phyloP scores from a whole-genome alignment of 805 yeast species.

The Zygoascus tannicola region DNA sequence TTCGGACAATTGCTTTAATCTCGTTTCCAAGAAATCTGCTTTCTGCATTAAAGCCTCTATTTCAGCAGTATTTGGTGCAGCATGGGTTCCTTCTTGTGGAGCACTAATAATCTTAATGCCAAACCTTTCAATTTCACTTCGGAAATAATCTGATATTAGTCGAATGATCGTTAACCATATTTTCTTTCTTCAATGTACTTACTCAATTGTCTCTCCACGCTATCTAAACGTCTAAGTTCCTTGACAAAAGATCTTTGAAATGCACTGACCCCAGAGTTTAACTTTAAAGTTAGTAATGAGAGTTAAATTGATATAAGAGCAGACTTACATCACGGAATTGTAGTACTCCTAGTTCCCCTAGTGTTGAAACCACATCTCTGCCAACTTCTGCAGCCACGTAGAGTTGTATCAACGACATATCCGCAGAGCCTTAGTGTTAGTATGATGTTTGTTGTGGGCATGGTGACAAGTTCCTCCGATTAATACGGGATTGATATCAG shows the following conservation, averaged over 20 bases:
- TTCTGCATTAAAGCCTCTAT: conserved; percentile 61
- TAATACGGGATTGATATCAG: too few relatives aligned
- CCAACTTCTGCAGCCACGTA: conserved; percentile 84
- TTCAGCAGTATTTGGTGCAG: conserved; percentile 39
- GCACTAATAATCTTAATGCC: conserved; percentile 21
- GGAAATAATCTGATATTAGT: conserved; percentile 18
- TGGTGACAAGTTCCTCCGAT: too few relatives aligned
- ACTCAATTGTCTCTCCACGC: conserved; percentile 69
- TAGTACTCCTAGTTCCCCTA: conserved; percentile 75
- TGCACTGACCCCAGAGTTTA: conserved; percentile 64
- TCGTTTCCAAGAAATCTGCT: conserved; percentile 57
- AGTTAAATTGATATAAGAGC: too few relatives aligned
- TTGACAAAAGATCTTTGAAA: conserved; percentile 86
- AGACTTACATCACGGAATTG: conserved; percentile 63
- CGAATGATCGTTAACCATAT: too few relatives aligned
- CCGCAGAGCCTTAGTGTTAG: conserved; percentile 65
- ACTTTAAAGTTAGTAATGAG: conserved; percentile 13
- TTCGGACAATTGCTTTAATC: conserved; percentile 58
- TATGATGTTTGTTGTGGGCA: too few relatives aligned
- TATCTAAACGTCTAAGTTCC: conserved; percentile 76
- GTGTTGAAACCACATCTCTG: conserved; percentile 67
- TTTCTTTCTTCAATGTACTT: too few relatives aligned
- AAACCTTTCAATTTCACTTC: conserved; percentile 22
- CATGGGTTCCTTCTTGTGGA: conserved; percentile 31
- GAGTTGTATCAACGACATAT: conserved; percentile 87